These are phyloP conservation scores for Trapa incisa DNA, from an alignment of 345 rosid species.

Conservation along the genomic window DNA sequence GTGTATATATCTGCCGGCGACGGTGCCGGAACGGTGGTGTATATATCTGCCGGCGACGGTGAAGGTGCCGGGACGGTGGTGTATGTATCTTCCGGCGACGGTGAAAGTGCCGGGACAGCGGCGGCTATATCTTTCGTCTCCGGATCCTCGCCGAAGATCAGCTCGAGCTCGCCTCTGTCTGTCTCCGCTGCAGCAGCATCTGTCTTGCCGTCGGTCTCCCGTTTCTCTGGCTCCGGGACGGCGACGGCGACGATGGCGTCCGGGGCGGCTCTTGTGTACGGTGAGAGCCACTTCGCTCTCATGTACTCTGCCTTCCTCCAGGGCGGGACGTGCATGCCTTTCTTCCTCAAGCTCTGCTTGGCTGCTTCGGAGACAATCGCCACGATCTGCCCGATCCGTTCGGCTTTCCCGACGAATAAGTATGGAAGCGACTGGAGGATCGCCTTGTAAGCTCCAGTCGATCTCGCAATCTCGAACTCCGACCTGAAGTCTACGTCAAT, in stretches of 20 bases:
- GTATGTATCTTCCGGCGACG: too few species aligned
- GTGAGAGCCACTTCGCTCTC: conserved; percentile 85
- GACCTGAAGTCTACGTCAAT: conserved; percentile 85
- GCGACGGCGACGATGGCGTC: background rate
- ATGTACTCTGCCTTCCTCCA: conserved; percentile 92
- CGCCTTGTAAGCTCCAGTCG: conserved; percentile 61
- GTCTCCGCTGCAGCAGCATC: conserved; percentile 5
- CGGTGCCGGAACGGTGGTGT: too few species aligned
- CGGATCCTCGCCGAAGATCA: conserved; percentile 27
- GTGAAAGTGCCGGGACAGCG: too few species aligned
- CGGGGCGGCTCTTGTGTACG: conserved; percentile 28
- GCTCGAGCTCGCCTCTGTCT: conserved; percentile 36
- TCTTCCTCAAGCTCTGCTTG: conserved; percentile 78
- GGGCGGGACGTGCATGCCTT: conserved; percentile 83
- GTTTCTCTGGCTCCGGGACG: conserved; percentile 5
- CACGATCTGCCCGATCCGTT: conserved; percentile 70
- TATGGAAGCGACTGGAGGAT: conserved; percentile 63
- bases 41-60: too few species aligned
- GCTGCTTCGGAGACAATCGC: conserved; percentile 77
- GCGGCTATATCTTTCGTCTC: conserved; percentile 10
- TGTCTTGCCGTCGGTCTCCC: conserved; percentile 1
- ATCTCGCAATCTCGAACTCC: conserved; percentile 85
- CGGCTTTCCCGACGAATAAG: conserved; percentile 78
- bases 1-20: too few species aligned
- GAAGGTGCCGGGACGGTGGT: too few species aligned